Conservation (phyloP, 2,329 filamentous ascomycete genomes). For the Colletotrichum viniferum region DNA sequence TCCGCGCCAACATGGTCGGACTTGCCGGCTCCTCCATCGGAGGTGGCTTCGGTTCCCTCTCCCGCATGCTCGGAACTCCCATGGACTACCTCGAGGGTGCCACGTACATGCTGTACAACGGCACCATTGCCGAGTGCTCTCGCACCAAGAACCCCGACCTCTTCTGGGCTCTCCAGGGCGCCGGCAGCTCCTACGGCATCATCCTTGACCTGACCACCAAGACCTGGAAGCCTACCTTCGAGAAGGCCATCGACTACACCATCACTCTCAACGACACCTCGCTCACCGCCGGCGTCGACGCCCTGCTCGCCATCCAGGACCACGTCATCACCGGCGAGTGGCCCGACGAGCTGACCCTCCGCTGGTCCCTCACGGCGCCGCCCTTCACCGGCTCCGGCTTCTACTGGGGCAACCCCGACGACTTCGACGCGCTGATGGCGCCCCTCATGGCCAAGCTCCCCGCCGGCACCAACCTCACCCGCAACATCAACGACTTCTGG, state of each 20-base stretch:
- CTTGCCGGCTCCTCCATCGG: constrained; percentile 18
- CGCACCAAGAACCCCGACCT: constrained; percentile 20
- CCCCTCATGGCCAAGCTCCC: constrained; percentile 16
- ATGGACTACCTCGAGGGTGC: constrained; percentile 19
- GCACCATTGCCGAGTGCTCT: constrained; percentile 15
- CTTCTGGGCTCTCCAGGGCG: constrained; percentile 23
- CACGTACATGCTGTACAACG: constrained; percentile 24
- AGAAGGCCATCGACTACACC: constrained; percentile 17
- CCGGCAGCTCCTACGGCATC: constrained; percentile 20
- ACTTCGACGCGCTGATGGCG: constrained; percentile 15
- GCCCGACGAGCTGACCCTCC: constrained; percentile 19
- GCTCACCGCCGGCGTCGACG: constrained; percentile 2
- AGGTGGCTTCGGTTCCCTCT: constrained; percentile 20
- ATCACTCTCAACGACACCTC: constrained; percentile 10
- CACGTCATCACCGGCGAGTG: constrained; percentile 9
- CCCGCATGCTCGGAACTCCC: constrained; percentile 19
- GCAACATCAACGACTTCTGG: constrained; percentile 19
- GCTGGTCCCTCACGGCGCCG: constrained; percentile 17
- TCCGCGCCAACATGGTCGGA: constrained; percentile 19
- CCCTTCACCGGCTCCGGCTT: constrained; percentile 15
- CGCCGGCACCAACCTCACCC: constrained; percentile 3
- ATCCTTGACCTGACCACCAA: constrained; percentile 16
- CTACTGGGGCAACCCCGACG: constrained; percentile 21
- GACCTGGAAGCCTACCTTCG: constrained; percentile 10
- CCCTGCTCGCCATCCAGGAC: constrained; percentile 19